Conservation (phyloP, 192 early-diverging fungal genomes). For the Coemansia sp. region DNA sequence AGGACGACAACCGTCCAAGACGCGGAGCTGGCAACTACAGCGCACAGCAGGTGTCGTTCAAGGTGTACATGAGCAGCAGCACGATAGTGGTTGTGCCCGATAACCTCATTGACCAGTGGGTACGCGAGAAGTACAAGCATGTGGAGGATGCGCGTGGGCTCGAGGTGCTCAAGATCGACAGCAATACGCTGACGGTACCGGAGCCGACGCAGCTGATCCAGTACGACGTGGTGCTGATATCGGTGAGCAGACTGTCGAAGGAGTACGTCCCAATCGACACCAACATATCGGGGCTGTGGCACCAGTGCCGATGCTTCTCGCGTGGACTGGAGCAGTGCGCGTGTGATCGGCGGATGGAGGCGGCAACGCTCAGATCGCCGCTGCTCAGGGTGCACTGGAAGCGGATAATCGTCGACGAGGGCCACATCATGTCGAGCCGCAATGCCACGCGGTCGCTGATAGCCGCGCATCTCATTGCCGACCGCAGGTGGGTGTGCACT, state of each 20-base stretch:
- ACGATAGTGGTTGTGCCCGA: constrained; percentile 81
- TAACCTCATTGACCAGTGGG: constrained; percentile 75
- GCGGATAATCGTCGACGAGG: constrained; percentile 82
- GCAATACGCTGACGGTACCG: constrained; percentile 53
- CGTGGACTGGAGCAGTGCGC: constrained; percentile 15
- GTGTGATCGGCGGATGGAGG: constrained; percentile 19
- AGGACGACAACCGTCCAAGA: constrained; percentile 9
- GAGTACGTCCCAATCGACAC: constrained; percentile 59
- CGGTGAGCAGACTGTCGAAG: constrained; percentile 61
- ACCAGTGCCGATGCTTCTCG: constrained; percentile 44
- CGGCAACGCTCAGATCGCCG: constrained; percentile 58
- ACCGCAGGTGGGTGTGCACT: constrained; percentile 73
- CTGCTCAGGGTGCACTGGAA: constrained; percentile 75
- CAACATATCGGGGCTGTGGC: constrained; percentile 40
- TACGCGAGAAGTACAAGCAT: constrained; percentile 73
- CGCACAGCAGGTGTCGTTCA: constrained; percentile 25
- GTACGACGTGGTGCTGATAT: constrained; percentile 74
- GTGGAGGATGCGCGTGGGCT: constrained; percentile 27
- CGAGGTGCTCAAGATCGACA: constrained; percentile 60
- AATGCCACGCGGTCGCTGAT: constrained; percentile 52
- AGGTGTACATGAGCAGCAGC: constrained; percentile 61
- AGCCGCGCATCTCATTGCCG: constrained; percentile 60
- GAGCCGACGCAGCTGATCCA: constrained; percentile 55
- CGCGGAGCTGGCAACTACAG: constrained; percentile 12
- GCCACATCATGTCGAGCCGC: constrained; percentile 66